Evolutionary conservation across 345 rosid species (phyloP).

Genomic region (Populus tremula): DNA sequence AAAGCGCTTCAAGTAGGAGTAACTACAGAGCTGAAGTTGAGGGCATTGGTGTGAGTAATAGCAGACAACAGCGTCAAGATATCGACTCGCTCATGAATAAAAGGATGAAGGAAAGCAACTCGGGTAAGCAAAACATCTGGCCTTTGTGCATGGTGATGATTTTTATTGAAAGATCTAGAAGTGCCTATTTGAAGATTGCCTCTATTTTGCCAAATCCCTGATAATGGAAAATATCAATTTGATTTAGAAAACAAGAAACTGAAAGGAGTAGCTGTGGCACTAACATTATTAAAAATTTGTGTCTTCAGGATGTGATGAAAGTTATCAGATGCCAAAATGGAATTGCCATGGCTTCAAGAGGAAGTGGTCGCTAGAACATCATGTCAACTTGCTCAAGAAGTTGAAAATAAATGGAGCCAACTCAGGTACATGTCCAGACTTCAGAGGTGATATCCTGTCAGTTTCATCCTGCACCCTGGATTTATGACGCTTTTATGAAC

Average conservation of each 20-base stretch:
- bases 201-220: no score
- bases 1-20: constrained; percentile 13
- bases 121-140: constrained; percentile 30
- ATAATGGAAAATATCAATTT: no score
- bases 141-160: not conserved
- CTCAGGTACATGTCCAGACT: constrained; percentile 23
- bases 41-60: constrained; percentile 6
- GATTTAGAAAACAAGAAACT: not conserved
- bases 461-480: not conserved
- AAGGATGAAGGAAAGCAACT: constrained; percentile 37
- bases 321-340: not conserved
- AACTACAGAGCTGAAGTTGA: constrained; percentile 4
- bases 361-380: constrained; percentile 40
- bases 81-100: constrained; percentile 30
- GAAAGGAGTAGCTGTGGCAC: not conserved
- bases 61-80: constrained; percentile 4
- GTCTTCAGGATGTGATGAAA: constrained; percentile 27
- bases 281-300: not conserved
- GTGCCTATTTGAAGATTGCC: not conserved
- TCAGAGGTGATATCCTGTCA: no score
- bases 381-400: constrained; percentile 41
- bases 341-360: constrained; percentile 45
- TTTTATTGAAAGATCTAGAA: not conserved
- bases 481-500: not conserved
- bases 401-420: constrained; percentile 38